These are phyloP conservation scores for Flaveria brownii DNA, from an alignment of 129 eudicot species.

Conservation along the genomic window DNA sequence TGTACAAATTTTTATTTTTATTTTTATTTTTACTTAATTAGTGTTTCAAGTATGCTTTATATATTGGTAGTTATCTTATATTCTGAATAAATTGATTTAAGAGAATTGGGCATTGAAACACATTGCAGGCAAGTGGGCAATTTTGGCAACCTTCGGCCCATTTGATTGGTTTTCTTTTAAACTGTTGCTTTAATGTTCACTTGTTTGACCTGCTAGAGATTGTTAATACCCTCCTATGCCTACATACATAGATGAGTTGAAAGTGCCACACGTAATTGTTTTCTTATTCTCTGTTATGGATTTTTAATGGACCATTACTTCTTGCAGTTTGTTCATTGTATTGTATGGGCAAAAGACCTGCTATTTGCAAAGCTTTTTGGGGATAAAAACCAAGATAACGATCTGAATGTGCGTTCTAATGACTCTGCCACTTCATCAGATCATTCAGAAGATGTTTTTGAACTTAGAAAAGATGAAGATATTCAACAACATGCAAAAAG, in stretches of 20 bases:
- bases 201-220: not conserved
- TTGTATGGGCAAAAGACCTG: slow-evolving; percentile 98
- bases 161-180: not conserved
- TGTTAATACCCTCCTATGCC: not conserved
- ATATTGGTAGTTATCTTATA: not conserved
- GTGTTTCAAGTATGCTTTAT: not conserved
- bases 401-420: slow-evolving; percentile 79
- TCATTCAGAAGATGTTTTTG: slow-evolving; percentile 77
- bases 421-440: slow-evolving; percentile 71
- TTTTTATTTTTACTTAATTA: not conserved
- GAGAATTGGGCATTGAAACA: not conserved
- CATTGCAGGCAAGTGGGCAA: not conserved
- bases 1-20: too few relatives aligned
- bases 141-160: not conserved
- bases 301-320: not conserved
- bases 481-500: slow-evolving; percentile 66
- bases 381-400: slow-evolving; percentile 86
- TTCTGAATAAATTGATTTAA: not conserved
- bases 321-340: slow-evolving; percentile 91
- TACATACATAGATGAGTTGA: not conserved
- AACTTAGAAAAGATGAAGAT: slow-evolving; percentile 64
- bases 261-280: not conserved
- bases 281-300: not conserved
- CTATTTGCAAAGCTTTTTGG: slow-evolving; percentile 95
- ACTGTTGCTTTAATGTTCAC: not conserved